Base-by-base conservation (phyloP, 345 rosid species). In the Aethionema arabicum region DNA sequence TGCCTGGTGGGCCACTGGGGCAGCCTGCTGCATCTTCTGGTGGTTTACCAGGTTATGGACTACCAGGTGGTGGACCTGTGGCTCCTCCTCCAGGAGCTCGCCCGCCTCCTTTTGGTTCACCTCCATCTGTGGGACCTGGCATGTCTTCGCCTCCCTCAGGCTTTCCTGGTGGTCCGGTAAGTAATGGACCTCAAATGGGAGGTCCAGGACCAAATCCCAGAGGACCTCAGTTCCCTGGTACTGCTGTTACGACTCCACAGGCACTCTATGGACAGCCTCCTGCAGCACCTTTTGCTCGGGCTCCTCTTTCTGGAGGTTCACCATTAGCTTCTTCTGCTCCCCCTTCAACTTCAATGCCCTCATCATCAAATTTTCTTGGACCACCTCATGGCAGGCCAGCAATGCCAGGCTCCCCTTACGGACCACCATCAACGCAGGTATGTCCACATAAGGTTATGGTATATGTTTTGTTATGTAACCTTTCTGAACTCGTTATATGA, bases 391-490 rank as follows among this genome's bases (percentile, higher is more conserved):
- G 77, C 29, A 68, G 73, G 35, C 74, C 74, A 7, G 79, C 80
- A 8, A 76, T 84, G 10, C 32, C 78, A 30, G 79, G 69, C 73
- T 72, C 77, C 56, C 85, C 96, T 55, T 92, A 78, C 75, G 89
- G 85, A 52, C 76, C 80, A 70, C 93, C 81, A 61, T 54, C 86
- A 45, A 77, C 76, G 78, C 72, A 70, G 47, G 68, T 74, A 77
- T 83, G 78, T 58, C 51, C 74, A 13, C 82, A 65, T 59, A 76
- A 77, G 74, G 85, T 86, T 61, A 52, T 58, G n/a, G 39, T 45
- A 32, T 67, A 52, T 33, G 6, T 39, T 61, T 74, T 52, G 64
- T 11, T n/a, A 46, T 66, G 14, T 58, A 65, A 40, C 21, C 50
- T 48, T 31, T 50, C 3, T 63, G 38, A 32, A 7, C 36, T 32